Evolutionary conservation across 306 rosid species (phyloP).

Genomic region (Cicer cuneatum): DNA sequence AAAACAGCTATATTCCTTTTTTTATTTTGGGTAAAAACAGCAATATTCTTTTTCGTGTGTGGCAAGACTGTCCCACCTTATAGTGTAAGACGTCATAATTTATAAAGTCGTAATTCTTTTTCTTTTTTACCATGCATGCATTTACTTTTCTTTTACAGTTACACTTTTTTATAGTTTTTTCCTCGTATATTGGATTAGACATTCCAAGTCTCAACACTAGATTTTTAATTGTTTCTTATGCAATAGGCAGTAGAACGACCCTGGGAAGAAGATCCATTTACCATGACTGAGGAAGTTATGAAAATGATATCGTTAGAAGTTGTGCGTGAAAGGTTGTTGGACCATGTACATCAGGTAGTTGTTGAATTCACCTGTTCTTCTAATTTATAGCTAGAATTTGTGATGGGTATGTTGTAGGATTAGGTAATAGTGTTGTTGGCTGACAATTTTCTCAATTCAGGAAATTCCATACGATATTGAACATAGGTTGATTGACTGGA

Average conservation of each 20-base stretch:
- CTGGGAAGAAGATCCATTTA: conserved; percentile 92
- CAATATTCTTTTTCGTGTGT: background rate
- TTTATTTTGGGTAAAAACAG: background rate
- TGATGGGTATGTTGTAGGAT: background rate
- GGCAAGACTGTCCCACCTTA: conserved; percentile 11
- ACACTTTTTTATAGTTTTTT: conserved; percentile 6
- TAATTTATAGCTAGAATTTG: conserved; percentile 20
- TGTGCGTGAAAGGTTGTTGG: conserved; percentile 93
- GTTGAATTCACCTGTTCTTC: conserved; percentile 8
- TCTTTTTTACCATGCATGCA: conserved; percentile 15
- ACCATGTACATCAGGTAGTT: conserved; percentile 91
- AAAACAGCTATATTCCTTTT: background rate
- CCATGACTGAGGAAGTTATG: conserved; percentile 86
- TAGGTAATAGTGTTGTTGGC: conserved; percentile 37
- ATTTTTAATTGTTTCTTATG: conserved; percentile 45
- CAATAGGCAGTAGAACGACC: conserved; percentile 86
- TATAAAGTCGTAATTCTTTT: background rate
- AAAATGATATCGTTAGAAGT: conserved; percentile 90
- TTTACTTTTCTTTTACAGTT: conserved; percentile 5
- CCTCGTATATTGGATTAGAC: conserved; percentile 7
- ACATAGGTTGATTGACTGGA: conserved; percentile 89
- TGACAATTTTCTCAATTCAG: conserved; percentile 51
- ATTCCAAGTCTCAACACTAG: conserved; percentile 39
- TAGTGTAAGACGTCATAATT: conserved; percentile 1
- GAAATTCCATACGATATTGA: conserved; percentile 90